These are phyloP conservation scores for Erodium trifolium DNA, from an alignment of 441 rosid species.

Conservation along the genomic window DNA sequence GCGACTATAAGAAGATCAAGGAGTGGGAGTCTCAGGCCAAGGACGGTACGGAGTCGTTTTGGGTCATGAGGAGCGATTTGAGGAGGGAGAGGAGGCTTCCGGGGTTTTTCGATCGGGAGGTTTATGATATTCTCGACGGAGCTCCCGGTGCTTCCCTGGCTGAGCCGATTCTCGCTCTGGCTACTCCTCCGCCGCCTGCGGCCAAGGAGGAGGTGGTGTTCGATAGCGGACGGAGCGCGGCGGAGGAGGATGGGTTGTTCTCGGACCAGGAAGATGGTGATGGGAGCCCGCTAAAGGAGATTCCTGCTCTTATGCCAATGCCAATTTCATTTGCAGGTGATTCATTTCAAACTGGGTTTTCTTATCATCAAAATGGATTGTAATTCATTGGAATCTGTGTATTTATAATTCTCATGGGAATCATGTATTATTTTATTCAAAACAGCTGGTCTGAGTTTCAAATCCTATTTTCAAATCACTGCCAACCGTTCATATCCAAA, in stretches of 20 bases:
- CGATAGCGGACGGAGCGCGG: slow-evolving; percentile 21
- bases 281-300: slow-evolving; percentile 37
- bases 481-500: no score
- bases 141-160: not conserved
- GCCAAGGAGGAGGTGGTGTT: slow-evolving; percentile 33
- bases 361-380: not conserved
- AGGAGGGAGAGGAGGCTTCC: slow-evolving; percentile 84
- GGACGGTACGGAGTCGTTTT: slow-evolving; percentile 78
- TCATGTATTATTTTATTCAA: not conserved
- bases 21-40: slow-evolving; percentile 71
- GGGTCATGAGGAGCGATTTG: slow-evolving; percentile 78
- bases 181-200: slow-evolving; percentile 24
- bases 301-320: slow-evolving; percentile 4
- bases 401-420: not conserved
- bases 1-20: slow-evolving; percentile 86
- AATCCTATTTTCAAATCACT: no score
- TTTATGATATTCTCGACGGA: slow-evolving; percentile 10
- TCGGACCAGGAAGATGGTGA: slow-evolving; percentile 59
- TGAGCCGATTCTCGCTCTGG: not conserved
- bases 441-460: no score
- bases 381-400: not conserved
- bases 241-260: slow-evolving; percentile 63
- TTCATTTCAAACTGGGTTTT: not conserved
- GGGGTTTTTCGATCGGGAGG: slow-evolving; percentile 11
- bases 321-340: slow-evolving; percentile 24